These are phyloP conservation scores for Exophiala sp. DNA, from an alignment of 2,329 filamentous ascomycete species.

Conservation along the genomic window DNA sequence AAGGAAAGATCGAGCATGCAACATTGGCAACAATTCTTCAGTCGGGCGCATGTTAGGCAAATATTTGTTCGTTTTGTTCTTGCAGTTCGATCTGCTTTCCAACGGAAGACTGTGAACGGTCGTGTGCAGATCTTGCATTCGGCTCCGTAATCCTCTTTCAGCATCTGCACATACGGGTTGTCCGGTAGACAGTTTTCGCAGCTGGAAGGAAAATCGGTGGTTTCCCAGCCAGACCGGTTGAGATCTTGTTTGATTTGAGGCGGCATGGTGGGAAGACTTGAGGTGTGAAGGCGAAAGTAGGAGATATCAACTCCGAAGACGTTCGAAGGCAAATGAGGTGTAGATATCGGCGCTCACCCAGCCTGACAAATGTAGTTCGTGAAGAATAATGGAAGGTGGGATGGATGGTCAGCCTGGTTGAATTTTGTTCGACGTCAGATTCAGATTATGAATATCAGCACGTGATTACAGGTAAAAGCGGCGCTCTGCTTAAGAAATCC, in stretches of 20 bases:
- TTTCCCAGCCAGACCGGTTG: slow-evolving; percentile 94
- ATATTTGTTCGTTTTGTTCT: slow-evolving; percentile 93
- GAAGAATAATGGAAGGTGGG: neutral
- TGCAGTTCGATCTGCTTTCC: slow-evolving; percentile 87
- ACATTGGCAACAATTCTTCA: slow-evolving; percentile 98
- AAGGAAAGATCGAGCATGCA: slow-evolving; percentile 98
- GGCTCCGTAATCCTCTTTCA: slow-evolving; percentile 92
- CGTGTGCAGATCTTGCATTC: slow-evolving; percentile 87
- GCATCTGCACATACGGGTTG: slow-evolving; percentile 97
- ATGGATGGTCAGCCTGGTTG: neutral
- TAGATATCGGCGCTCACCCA: too few relatives aligned
- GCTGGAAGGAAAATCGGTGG: slow-evolving; percentile 53
- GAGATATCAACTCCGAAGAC: too few relatives aligned
- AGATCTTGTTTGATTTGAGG: slow-evolving; percentile 95
- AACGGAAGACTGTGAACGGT: slow-evolving; percentile 92
- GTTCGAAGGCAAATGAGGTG: too few relatives aligned
- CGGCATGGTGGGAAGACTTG: slow-evolving; percentile 57
- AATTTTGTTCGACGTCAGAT: slow-evolving; percentile 7
- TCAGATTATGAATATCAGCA: neutral
- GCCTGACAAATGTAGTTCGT: slow-evolving; percentile 2
- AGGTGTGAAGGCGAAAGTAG: neutral
- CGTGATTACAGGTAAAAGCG: neutral
- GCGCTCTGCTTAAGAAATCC: neutral
- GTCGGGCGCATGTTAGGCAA: slow-evolving; percentile 89
- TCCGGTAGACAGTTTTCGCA: slow-evolving; percentile 89